These are phyloP conservation scores for Citrus sp. DNA, from an alignment of 345 rosid species.

Conservation along the genomic window DNA sequence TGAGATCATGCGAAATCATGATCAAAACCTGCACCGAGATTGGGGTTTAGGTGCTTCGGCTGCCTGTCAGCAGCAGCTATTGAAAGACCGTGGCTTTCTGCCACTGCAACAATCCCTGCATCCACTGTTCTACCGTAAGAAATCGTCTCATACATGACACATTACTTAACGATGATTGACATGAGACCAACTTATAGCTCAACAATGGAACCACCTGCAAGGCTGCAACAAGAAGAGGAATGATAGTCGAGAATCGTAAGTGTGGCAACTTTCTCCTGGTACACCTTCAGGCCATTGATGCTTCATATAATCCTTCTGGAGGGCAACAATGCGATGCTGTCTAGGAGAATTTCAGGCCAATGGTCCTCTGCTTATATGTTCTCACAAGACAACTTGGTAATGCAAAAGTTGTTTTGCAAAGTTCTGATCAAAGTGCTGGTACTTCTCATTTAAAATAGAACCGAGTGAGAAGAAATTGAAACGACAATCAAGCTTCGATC, in stretches of 20 bases:
- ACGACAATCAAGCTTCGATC: neutral
- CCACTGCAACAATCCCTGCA: neutral
- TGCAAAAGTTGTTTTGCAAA: no score
- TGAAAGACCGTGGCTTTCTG: neutral
- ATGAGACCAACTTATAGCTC: no score
- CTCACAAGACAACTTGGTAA: no score
- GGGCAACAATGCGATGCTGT: neutral
- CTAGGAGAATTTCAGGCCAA: neutral
- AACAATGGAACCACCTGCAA: no score
- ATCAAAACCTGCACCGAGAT: neutral
- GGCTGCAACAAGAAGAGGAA: no score
- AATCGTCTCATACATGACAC: no score
- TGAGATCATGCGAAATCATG: neutral
- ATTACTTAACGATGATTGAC: no score
- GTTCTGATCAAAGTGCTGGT: no score
- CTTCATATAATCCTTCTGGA: neutral
- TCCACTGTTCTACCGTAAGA: neutral
- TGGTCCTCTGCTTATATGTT: neutral
- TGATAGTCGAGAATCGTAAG: no score
- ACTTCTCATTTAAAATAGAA: neutral
- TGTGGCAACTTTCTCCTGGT: no score
- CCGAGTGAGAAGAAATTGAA: neutral
- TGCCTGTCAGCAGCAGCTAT: neutral
- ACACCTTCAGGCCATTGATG: neutral
- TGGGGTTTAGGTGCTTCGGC: neutral